Evolutionary conservation across 2,329 filamentous ascomycete genomes (phyloP).

Genomic region (Chaetomiaceae sp.): DNA sequence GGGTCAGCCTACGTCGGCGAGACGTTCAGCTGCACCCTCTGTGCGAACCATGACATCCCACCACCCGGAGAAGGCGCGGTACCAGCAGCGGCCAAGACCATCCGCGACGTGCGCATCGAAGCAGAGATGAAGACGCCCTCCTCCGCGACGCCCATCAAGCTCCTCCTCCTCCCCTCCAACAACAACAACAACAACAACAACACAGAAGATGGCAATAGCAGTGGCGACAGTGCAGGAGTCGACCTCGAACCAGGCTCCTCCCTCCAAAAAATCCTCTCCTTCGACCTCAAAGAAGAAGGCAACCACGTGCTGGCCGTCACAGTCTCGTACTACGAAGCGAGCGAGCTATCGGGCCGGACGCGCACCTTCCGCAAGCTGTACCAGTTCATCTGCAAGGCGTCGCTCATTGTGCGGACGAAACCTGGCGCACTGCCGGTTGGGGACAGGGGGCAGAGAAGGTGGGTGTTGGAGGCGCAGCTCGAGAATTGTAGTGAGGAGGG

Average conservation of each 20-base stretch:
- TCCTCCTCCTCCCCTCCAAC: constrained; percentile 6
- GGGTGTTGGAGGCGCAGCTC: constrained; percentile 87
- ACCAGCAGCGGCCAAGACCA: constrained; percentile 39
- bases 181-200: not conserved
- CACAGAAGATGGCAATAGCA: no score
- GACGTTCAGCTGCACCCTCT: constrained; percentile 89
- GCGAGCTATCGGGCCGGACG: constrained; percentile 63
- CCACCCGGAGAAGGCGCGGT: constrained; percentile 3
- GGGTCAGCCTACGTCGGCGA: constrained; percentile 94
- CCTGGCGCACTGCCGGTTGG: constrained; percentile 56
- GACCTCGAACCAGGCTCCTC: constrained; percentile 62
- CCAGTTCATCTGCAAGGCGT: constrained; percentile 89
- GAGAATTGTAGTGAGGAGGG: constrained; percentile 88
- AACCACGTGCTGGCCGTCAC: constrained; percentile 91
- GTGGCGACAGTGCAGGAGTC: constrained; percentile 11
- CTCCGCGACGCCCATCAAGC: constrained; percentile 23
- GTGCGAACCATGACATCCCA: constrained; percentile 79
- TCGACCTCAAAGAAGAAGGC: constrained; percentile 90
- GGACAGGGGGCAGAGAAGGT: constrained; percentile 39
- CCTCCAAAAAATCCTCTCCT: constrained; percentile 75
- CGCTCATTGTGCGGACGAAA: constrained; percentile 87
- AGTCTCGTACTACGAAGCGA: constrained; percentile 87
- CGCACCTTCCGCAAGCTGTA: constrained; percentile 93
- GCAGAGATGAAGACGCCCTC: constrained; percentile 93
- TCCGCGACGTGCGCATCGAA: constrained; percentile 75